Conservation (phyloP, 2,329 filamentous ascomycete species). For the Lanzia echinophila region DNA sequence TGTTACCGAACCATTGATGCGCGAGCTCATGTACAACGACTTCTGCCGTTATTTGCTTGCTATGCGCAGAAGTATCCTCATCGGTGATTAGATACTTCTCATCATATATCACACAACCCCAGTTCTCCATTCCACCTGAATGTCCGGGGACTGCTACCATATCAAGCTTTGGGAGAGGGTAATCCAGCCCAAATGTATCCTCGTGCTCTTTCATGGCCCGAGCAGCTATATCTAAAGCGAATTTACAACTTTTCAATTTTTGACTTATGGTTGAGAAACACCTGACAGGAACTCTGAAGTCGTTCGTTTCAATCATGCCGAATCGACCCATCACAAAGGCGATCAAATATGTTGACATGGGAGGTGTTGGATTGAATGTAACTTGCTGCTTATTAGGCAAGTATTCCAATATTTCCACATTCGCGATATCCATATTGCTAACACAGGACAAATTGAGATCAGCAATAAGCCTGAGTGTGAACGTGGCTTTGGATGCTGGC, state of each 20-base stretch:
- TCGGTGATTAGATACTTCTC: slow-evolving; percentile 32
- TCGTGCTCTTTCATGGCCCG: slow-evolving; percentile 63
- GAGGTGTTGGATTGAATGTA: slow-evolving; percentile 60
- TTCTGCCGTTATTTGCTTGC: neutral
- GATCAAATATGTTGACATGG: slow-evolving; percentile 66
- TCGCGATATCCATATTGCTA: slow-evolving; percentile 57
- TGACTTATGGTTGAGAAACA: slow-evolving; percentile 51
- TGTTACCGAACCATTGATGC: slow-evolving; percentile 70
- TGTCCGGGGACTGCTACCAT: slow-evolving; percentile 67
- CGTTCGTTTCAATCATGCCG: slow-evolving; percentile 60
- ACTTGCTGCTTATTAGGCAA: slow-evolving; percentile 55
- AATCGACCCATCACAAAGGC: slow-evolving; percentile 65
- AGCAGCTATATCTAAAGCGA: slow-evolving; percentile 52
- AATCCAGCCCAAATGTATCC: slow-evolving; percentile 59
- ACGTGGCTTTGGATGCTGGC: slow-evolving; percentile 62
- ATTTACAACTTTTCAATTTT: slow-evolving; percentile 13
- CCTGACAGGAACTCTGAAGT: slow-evolving; percentile 61
- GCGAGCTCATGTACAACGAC: slow-evolving; percentile 67
- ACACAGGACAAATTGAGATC: slow-evolving; percentile 61
- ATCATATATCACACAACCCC: slow-evolving; percentile 67
- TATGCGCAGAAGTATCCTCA: slow-evolving; percentile 45
- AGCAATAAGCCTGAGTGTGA: slow-evolving; percentile 59
- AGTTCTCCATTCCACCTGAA: slow-evolving; percentile 68
- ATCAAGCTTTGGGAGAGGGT: slow-evolving; percentile 69
- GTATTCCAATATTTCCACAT: slow-evolving; percentile 31